These are phyloP conservation scores for Penicillium daleae DNA, from an alignment of 495 filamentous ascomycete species.

Conservation along the genomic window DNA sequence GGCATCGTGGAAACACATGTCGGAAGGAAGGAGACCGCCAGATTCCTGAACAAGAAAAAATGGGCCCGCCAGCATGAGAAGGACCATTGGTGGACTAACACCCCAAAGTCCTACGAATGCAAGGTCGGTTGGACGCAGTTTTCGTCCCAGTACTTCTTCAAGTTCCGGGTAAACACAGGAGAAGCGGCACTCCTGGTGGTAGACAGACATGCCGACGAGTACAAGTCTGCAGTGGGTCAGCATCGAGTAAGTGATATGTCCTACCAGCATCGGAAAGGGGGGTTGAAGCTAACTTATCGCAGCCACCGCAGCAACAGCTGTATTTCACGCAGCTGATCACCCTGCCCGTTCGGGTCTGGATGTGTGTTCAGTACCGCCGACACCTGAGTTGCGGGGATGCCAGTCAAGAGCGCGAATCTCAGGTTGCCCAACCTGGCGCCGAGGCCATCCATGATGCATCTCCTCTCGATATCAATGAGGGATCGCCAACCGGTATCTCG, in stretches of 20 bases:
- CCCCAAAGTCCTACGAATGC: constrained; percentile 2
- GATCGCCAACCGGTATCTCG: not conserved
- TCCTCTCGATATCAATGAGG: not conserved
- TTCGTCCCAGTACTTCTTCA: not conserved
- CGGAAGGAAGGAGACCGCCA: not conserved
- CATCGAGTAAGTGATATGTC: not conserved
- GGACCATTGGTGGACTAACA: not conserved
- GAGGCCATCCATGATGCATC: not conserved
- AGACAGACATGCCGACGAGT: not conserved
- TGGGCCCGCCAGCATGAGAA: not conserved
- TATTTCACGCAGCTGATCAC: constrained; percentile 13
- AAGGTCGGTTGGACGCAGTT: constrained; percentile 7
- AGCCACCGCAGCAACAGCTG: constrained; percentile 1
- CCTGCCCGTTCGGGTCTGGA: constrained; percentile 19
- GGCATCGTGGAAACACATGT: not conserved
- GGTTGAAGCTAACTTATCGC: not conserved
- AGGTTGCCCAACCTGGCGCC: not conserved
- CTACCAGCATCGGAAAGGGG: not conserved
- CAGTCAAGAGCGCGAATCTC: not conserved
- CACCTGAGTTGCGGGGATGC: not conserved
- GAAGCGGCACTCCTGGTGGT: constrained; percentile 15
- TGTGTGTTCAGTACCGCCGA: constrained; percentile 1
- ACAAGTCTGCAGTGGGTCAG: not conserved
- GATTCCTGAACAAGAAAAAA: not conserved
- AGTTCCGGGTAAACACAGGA: not conserved